Base-by-base conservation (phyloP, 2,329 filamentous ascomycete species). In the Apiospora pterosperma region DNA sequence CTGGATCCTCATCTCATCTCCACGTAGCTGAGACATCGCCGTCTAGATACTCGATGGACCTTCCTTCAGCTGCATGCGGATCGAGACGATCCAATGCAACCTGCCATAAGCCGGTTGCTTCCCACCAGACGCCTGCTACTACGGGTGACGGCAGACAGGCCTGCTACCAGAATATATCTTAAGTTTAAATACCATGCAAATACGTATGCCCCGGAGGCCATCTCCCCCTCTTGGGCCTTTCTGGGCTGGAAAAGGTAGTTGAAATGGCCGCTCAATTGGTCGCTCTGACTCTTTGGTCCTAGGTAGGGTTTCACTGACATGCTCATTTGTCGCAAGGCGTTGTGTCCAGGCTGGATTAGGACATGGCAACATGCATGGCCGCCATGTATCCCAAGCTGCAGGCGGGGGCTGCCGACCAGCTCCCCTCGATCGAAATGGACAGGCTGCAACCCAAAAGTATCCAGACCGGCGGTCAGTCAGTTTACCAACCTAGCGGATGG, bases 81-180 rank as follows among this genome's bases (percentile, higher is more conserved):
- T 55, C 48, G 48, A 55, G 48, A 34, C 28, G 48, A 55, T 55
- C 48, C 48, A 55, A 55, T 55, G 48, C 48, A 55, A 55, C 48
- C 48, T 55, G n/a, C 25, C 48, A 55, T 19, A n/a, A 34, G 48
- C 25, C 41, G 41, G 41, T 21, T 5, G 41, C 41, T 21, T 55
- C n/a, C n/a, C n/a, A n/a, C n/a, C n/a, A n/a, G n/a, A n/a, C n/a
- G n/a, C n/a, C n/a, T n/a, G n/a, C n/a, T n/a, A 10, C 48, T 10
- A 34, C 19, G 48, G 48, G 48, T 28, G 48, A 19, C 48, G 48
- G 48, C 48, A 55, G 48, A 28, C 28, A 48, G 42, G 42, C 21
- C 11, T 6, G 42, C 8, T 55, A n/a, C 48, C 25, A n/a, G 16
- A 55, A 55, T 34, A 55, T 55, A n/a, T 55, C n/a, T n/a, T n/a